Evolutionary conservation across 2,329 filamentous ascomycete species (phyloP), one percentile per base, ranked within the genome.

Genomic region (Xylariaceae sp.): DNA sequence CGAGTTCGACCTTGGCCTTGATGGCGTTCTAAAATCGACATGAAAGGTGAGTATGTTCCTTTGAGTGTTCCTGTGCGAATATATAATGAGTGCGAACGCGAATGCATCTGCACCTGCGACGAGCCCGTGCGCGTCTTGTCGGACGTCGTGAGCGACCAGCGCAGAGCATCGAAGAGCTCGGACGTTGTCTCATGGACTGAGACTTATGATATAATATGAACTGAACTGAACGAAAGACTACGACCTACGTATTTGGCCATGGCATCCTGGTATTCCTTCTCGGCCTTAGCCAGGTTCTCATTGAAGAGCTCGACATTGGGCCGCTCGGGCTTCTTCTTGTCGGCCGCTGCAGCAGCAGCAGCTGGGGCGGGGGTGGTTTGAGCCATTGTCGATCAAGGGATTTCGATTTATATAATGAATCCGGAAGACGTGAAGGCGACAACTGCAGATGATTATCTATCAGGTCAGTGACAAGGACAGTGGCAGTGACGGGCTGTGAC

Each of bases 291-390:
- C 62, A 96, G 82, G 64, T 84, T 82, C 73, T 87, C 83, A 78
- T 96, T 92, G 81, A 87, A 99, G 67, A 82, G 79, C 66, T 88
- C 88, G 78, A 94, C 89, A 75, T 97, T 90, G 51, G 94, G 94
- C 82, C 89, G 91, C 76, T 89, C 84, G 56, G 92, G 92, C 78
- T 87, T 91, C 71, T 78, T 72, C 64, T 76, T 75, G 60, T 69
- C 69, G 18, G 75, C 75, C 67, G 74, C 75, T 63, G 77, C 74
- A 61, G 80, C 73, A 62, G 78, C 75, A 61, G 78, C 74, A 70
- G 78, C 75, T 62, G 78, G 75, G 70, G 77, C 72, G 66, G 73
- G 67, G 64, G 73, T 72, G 51, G 74, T 62, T 56, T 82, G 77
- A 59, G 80, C 77, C 81, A 84, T 84, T 59, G 58, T 75, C 73